phyloP scores from a whole-genome alignment of 2,329 filamentous ascomycete genomes.

The Thelonectria olida region DNA sequence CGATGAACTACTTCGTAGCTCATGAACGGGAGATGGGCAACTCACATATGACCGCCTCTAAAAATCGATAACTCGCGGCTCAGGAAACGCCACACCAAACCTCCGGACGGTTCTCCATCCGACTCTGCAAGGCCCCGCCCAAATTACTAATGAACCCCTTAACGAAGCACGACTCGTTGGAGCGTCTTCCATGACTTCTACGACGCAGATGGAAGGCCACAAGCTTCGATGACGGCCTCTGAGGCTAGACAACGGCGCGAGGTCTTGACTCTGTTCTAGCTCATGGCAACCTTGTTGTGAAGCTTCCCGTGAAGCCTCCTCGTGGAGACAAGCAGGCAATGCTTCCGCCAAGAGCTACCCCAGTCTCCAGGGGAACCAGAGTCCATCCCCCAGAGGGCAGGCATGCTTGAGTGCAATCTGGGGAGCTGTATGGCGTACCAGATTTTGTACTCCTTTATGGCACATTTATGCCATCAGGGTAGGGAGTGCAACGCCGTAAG shows the following conservation, averaged over 20 bases:
- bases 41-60: background rate
- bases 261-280: too few relatives aligned
- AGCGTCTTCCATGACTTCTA: background rate
- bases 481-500: background rate
- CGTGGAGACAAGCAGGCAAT: background rate
- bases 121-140: background rate
- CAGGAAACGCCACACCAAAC: conserved; percentile 24
- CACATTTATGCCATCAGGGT: background rate
- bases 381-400: background rate
- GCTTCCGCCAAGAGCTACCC: background rate
- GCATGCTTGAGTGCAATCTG: background rate
- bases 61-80: conserved; percentile 25
- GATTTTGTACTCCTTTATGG: background rate
- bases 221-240: conserved; percentile 5
- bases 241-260: conserved; percentile 17
- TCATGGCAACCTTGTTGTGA: too few relatives aligned
- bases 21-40: conserved; percentile 11
- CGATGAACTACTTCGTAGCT: conserved; percentile 17
- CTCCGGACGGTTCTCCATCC: background rate
- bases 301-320: background rate
- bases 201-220: background rate
- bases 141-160: background rate
- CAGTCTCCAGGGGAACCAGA: conserved; percentile 4
- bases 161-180: conserved; percentile 2
- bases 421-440: background rate